phyloP scores from a whole-genome alignment of 2,329 filamentous ascomycete species.

The Rhinocladiella similis region DNA sequence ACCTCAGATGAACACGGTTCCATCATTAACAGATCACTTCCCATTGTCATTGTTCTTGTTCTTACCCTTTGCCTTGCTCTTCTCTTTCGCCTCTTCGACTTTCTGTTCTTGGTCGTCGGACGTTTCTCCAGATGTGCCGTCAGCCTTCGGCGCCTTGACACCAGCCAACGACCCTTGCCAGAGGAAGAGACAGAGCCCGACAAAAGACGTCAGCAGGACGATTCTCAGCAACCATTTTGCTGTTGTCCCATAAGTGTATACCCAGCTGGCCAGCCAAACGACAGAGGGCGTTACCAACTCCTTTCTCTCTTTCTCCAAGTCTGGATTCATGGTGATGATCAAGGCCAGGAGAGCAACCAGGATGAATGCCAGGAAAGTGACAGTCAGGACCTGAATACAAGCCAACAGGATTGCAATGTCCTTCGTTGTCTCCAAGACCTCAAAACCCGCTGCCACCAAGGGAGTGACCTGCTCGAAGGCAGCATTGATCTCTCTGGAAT shows the following conservation, averaged over 20 bases:
- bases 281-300: constrained; percentile 46
- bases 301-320: constrained; percentile 45
- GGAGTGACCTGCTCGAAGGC: constrained; percentile 56
- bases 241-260: constrained; percentile 31
- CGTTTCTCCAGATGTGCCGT: constrained; percentile 4
- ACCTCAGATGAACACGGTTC: background rate
- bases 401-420: constrained; percentile 52
- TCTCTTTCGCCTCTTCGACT: constrained; percentile 3
- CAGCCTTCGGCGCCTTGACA: constrained; percentile 3
- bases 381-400: constrained; percentile 49
- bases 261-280: constrained; percentile 32
- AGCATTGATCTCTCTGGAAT: constrained; percentile 52
- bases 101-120: background rate
- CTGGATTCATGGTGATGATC: constrained; percentile 50
- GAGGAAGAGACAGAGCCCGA: constrained; percentile 10
- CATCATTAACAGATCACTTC: background rate
- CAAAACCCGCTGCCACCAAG: constrained; percentile 50
- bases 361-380: constrained; percentile 42
- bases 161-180: constrained; percentile 15
- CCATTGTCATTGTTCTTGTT: background rate
- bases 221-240: constrained; percentile 71
- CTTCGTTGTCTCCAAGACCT: constrained; percentile 51
- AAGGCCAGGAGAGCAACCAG: constrained; percentile 41
- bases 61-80: constrained; percentile 9
- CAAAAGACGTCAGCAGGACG: constrained; percentile 53